Evolutionary conservation across 176 grass and related monocot genomes (phyloP), one percentile per base, ranked within the genome.

Genomic region (Melocanna baccifera): DNA sequence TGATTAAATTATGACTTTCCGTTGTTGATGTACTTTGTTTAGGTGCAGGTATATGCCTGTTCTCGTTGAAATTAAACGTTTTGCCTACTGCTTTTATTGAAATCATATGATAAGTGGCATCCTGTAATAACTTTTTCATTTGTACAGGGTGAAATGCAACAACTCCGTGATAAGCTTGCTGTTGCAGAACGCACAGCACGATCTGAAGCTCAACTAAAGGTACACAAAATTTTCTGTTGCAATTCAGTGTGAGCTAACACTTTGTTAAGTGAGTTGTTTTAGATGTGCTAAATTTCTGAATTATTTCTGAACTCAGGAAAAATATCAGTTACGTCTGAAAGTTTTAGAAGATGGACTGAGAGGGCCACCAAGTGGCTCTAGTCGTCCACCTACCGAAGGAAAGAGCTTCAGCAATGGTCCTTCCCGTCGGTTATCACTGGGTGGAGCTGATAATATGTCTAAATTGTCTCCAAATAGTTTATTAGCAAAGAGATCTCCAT

Each of bases 281-380:
- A 58, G 67, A 66, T 41, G 47, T 51, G 30, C 84, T 90, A 61
- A 83, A 67, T 36, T 82, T 80, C 2, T 56, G 52, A 5, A 43
- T 73, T 89, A 7, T 73, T 59, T 22, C 52, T 74, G 19, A 81
- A 69, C 78, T 70, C 70, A 99, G 97, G 97, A 99, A 55, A 99
- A 99, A 91, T 99, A 75, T 69, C 97, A 92, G 62, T 81, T 99
- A 59, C 91, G 97, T 13, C 81, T 99, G 45, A 99, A 99, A 86
- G 97, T 99, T 67, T 80, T 99, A 79, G 97, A 99, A 96, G 93
- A 99, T 85, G 97, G 97, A 77, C 82, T 99, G 67, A 95, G 90
- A 75, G 91, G 87, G 71, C 82, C 89, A 70, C 83, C 91, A 75
- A 94, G 83, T 86, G 85, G 91, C 67, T 89, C 83, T 76, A 93